These are phyloP conservation scores for Coprinopsis cinerea DNA, from an alignment of 768 basidiomycete genomes.

Conservation along the genomic window DNA sequence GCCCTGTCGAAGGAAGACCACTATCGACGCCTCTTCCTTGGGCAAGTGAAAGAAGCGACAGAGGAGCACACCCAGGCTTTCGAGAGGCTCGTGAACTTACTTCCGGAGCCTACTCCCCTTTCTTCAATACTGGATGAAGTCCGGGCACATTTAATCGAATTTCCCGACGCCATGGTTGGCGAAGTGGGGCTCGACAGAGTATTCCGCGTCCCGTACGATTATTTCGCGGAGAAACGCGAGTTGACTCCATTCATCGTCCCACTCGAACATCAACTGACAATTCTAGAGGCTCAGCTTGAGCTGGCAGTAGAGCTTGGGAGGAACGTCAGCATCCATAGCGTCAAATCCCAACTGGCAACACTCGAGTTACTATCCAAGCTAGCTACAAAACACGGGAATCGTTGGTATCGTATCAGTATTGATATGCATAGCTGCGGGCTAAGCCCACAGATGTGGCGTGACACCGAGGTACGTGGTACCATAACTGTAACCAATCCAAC, in stretches of 20 bases:
- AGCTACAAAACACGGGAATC: constrained; percentile 47
- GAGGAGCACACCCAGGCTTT: constrained; percentile 38
- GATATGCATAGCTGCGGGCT: constrained; percentile 91
- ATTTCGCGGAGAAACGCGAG: constrained; percentile 40
- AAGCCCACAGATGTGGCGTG: constrained; percentile 67
- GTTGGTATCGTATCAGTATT: constrained; percentile 66
- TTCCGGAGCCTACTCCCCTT: constrained; percentile 72
- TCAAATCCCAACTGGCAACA: constrained; percentile 68
- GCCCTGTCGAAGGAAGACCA: constrained; percentile 58
- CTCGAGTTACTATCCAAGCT: constrained; percentile 58
- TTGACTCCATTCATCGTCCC: constrained; percentile 78
- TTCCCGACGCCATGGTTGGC: constrained; percentile 77
- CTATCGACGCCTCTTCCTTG: constrained; percentile 66
- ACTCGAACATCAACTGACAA: constrained; percentile 68
- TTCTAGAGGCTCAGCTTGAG: constrained; percentile 82
- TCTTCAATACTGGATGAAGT: constrained; percentile 53
- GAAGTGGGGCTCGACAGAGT: constrained; percentile 89
- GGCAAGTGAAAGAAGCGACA: constrained; percentile 14
- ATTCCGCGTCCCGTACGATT: constrained; percentile 66
- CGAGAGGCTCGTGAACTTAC: constrained; percentile 46
- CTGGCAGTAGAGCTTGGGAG: constrained; percentile 75
- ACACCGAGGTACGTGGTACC: constrained; percentile 61
- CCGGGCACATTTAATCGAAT: constrained; percentile 49
- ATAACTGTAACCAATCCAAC: neutral
- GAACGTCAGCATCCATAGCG: constrained; percentile 85